phyloP scores from a whole-genome alignment of 441 rosid genomes.

The Isatis lusitanica region DNA sequence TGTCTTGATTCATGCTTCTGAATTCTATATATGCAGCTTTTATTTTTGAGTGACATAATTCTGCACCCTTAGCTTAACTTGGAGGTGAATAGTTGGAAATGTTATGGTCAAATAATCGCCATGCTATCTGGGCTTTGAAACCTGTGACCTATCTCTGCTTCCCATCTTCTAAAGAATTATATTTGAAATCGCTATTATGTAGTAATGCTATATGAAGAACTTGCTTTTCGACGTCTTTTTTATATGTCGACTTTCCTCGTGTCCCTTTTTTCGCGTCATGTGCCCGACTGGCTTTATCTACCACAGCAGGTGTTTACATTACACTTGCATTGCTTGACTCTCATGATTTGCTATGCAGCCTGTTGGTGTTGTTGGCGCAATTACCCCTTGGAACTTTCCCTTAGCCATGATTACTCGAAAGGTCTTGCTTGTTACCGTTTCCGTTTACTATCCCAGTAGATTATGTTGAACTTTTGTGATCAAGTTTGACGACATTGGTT shows the following conservation, averaged over 20 bases:
- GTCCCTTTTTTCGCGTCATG: neutral
- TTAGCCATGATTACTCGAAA: slow-evolving; percentile 98
- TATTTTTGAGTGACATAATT: neutral
- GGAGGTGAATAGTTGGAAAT: neutral
- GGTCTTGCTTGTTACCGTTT: slow-evolving; percentile 46
- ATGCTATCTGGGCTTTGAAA: slow-evolving; percentile 1
- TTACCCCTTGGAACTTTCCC: slow-evolving; percentile 98
- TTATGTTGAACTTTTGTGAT: neutral
- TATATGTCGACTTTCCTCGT: slow-evolving; percentile 9
- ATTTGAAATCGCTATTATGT: neutral
- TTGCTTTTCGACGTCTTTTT: neutral
- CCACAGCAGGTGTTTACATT: neutral
- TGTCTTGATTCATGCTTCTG: slow-evolving; percentile 4
- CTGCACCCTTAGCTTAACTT: neutral
- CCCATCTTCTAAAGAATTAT: neutral
- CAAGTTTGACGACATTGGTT: slow-evolving; percentile 33
- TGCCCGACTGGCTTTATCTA: neutral
- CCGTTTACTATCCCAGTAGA: neutral
- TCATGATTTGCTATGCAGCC: slow-evolving; percentile 57
- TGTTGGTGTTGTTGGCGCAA: slow-evolving; percentile 94
- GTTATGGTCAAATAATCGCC: neutral
- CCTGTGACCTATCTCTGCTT: slow-evolving; percentile 1
- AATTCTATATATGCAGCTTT: neutral
- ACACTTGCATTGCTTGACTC: slow-evolving; percentile 5
- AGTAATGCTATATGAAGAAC: slow-evolving; percentile 16